A percentile compares a stretch with the other conserved stretches of the same genome.
Conservation (phyloP, 2,329 filamentous ascomycete species). For the Venturia aucupariae region DNA sequence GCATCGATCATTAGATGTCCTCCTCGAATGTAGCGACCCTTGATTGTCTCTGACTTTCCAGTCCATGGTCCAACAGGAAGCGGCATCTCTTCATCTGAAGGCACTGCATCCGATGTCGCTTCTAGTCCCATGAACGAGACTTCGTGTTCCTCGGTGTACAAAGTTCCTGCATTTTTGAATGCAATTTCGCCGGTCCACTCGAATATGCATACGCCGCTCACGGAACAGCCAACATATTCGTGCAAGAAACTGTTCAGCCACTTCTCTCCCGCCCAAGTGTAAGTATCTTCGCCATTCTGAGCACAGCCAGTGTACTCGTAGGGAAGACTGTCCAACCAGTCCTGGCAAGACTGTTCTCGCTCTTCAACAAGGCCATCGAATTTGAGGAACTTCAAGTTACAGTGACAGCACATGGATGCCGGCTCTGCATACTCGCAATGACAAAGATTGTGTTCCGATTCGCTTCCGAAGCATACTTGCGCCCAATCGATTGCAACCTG, state of each 20-base stretch:
- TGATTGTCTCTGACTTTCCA: neutral
- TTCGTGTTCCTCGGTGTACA: neutral
- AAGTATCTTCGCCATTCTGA: too few species aligned
- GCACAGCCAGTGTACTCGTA: neutral
- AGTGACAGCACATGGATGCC: too few species aligned
- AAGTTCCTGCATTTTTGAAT: too few species aligned
- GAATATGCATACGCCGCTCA: neutral
- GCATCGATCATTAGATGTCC: neutral
- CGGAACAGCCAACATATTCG: neutral
- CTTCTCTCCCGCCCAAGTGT: too few species aligned
- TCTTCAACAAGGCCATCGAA: too few species aligned
- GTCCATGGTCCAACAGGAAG: neutral
- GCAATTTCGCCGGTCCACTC: neutral
- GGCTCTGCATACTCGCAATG: too few species aligned
- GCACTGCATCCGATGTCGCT: neutral
- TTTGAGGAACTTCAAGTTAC: too few species aligned
- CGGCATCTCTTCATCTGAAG: neutral
- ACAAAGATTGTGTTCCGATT: too few species aligned
- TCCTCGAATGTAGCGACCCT: neutral
- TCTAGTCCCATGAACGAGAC: neutral
- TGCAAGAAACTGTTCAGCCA: neutral
- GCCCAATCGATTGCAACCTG: too few species aligned
- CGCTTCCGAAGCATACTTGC: too few species aligned
- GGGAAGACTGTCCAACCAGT: neutral
- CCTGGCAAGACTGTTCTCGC: neutral